Percentiles rank a stretch among this genome's conserved stretches.
phyloP scores from a whole-genome alignment of 768 basidiomycete species.

The Collybiopsis confluens region DNA sequence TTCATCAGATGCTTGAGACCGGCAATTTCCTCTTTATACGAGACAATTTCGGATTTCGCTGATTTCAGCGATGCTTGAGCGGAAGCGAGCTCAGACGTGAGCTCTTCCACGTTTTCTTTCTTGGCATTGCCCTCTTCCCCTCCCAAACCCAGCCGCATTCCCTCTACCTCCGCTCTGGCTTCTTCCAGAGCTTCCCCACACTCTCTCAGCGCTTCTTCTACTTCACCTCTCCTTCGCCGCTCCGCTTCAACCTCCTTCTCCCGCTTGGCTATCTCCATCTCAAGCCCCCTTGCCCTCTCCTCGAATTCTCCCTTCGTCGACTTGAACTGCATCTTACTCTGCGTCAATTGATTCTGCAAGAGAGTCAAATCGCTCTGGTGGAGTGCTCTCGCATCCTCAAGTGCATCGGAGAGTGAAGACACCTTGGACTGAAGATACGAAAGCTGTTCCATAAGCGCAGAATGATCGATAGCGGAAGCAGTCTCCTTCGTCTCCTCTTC shows the following conservation, averaged over 20 bases:
- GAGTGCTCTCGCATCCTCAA: slow-evolving; percentile 70
- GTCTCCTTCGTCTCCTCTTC: slow-evolving; percentile 15
- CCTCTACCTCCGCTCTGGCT: slow-evolving; percentile 86
- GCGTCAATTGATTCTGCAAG: slow-evolving; percentile 58
- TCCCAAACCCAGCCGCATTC: slow-evolving; percentile 63
- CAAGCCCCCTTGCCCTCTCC: slow-evolving; percentile 68
- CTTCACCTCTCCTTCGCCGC: slow-evolving; percentile 70
- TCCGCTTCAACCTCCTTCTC: slow-evolving; percentile 64
- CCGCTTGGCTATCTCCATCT: slow-evolving; percentile 65
- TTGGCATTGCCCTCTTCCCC: slow-evolving; percentile 20
- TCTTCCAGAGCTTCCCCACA: slow-evolving; percentile 84
- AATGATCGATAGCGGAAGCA: slow-evolving; percentile 92
- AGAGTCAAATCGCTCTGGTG: slow-evolving; percentile 72
- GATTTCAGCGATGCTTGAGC: not conserved
- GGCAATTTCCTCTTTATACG: slow-evolving; percentile 57
- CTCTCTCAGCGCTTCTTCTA: slow-evolving; percentile 87
- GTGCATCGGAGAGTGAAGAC: slow-evolving; percentile 70
- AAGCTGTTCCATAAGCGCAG: slow-evolving; percentile 86
- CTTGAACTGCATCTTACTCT: slow-evolving; percentile 72
- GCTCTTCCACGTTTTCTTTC: slow-evolving; percentile 14
- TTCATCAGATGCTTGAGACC: slow-evolving; percentile 92
- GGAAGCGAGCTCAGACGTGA: slow-evolving; percentile 5
- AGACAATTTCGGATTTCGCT: not conserved
- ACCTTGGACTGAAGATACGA: slow-evolving; percentile 81
- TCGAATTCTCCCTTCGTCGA: slow-evolving; percentile 69